phyloP scores from a whole-genome alignment of 2,329 filamentous ascomycete species.

The Tolypocladium album region DNA sequence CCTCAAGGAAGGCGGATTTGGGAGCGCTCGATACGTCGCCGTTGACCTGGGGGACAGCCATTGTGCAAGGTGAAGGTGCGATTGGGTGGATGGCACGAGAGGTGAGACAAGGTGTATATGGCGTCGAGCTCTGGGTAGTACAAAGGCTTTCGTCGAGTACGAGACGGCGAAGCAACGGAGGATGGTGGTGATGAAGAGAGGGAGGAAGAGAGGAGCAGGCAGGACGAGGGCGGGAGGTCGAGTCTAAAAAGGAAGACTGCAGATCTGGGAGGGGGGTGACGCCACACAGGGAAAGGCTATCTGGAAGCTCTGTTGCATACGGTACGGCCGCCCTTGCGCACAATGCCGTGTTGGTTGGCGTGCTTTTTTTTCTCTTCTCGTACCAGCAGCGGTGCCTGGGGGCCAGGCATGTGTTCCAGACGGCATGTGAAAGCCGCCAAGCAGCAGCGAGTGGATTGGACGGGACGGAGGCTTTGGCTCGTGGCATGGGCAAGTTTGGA shows the following conservation, averaged over 20 bases:
- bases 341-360: not conserved
- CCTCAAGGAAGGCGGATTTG: slow-evolving; percentile 39
- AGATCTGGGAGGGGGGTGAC: not conserved
- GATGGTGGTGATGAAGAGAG: not conserved
- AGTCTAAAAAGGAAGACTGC: slow-evolving; percentile 2
- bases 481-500: not conserved
- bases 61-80: slow-evolving; percentile 8
- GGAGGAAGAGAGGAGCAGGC: not conserved
- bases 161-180: too few relatives aligned
- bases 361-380: not conserved
- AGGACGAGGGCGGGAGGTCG: not conserved
- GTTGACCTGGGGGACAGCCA: slow-evolving; percentile 35
- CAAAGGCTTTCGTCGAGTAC: not conserved
- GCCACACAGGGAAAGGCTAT: not conserved
- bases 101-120: not conserved
- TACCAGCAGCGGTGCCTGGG: not conserved
- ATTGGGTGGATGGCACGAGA: not conserved
- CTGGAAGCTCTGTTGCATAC: not conserved
- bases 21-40: slow-evolving; percentile 32
- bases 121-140: too few relatives aligned
- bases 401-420: not conserved
- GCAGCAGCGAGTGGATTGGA: not conserved
- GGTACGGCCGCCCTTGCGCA: not conserved
- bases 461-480: not conserved
- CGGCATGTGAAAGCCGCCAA: not conserved